Base-by-base conservation (phyloP, 192 early-diverging fungal genomes). In the Gamsiella multidivaricata region DNA sequence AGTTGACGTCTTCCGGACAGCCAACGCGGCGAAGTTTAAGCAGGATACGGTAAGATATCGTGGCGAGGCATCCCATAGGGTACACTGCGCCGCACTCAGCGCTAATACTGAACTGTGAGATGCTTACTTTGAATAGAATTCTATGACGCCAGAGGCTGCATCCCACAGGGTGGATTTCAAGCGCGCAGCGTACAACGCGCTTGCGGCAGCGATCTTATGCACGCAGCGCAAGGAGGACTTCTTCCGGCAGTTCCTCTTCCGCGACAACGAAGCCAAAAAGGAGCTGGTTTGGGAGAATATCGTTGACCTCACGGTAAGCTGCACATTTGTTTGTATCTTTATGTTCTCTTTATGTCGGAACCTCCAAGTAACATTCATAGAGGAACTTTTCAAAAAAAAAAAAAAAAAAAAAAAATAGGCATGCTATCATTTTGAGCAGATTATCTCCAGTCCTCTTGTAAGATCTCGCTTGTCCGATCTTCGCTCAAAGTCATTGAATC, bases 211-310 rank as follows among this genome's bases (percentile, higher is more conserved):
- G 15, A 81, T 91, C n/a, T 25, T 84, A 26, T 76, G 83, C 56
- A 92, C 90, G 3, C 88, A 91, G 65, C 81, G 62, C 14, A 84
- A 73, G 22, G 81, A 82, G 54, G 80, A 82, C 2, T 86, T 88
- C 36, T 90, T 84, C 69, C 75, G 72, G 11, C 72, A 81, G 11
- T 90, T 91, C 56, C 64, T 91, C 12, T 91, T 93, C 74, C 69
- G 75, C 10, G 90, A 91, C 29, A 88, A 82, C 41, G 65, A 73
- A 25, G 62, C 75, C 20, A 74, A 86, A 58, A 72, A 80, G 46
- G 79, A 85, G 60, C 67, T 61, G 28, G 64, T 91, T 12, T 91
- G 90, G 90, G 82, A 84, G 36, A 88, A 89, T 45, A 87, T 92
- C 28, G 68, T 91, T 14, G 87, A 89, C 56, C 61, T 79, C 11